These are phyloP conservation scores for Kwoniella pini DNA, from an alignment of 768 basidiomycete species.

Conservation along the genomic window DNA sequence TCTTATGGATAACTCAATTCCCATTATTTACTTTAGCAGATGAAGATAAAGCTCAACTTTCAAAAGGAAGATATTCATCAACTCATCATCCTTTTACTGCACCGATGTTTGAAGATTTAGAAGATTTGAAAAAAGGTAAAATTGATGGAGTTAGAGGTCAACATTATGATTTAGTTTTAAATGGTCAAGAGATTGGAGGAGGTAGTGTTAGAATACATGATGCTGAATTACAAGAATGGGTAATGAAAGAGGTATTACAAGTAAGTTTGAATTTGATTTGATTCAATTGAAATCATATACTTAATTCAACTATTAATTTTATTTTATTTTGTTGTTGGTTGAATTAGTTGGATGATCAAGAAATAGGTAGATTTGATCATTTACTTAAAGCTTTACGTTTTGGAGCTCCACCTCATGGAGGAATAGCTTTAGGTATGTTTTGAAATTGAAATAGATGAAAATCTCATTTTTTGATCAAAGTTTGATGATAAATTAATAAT, in stretches of 20 bases:
- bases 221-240: constrained; percentile 77
- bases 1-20: constrained; percentile 95
- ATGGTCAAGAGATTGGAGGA: constrained; percentile 90
- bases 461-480: neutral
- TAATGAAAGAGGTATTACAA: constrained; percentile 75
- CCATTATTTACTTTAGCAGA: constrained; percentile 86
- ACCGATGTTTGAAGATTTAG: constrained; percentile 86
- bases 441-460: neutral
- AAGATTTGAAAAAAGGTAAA: constrained; percentile 70
- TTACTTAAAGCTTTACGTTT: constrained; percentile 80
- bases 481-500: constrained; percentile 7
- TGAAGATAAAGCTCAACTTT: constrained; percentile 80
- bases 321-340: neutral
- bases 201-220: constrained; percentile 93
- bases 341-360: constrained; percentile 68
- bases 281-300: no score
- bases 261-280: no score
- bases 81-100: constrained; percentile 97
- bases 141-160: constrained; percentile 74
- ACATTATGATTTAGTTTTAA: constrained; percentile 92
- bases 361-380: constrained; percentile 76
- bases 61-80: constrained; percentile 84
- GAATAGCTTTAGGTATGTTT: constrained; percentile 79
- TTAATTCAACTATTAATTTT: no score
- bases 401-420: constrained; percentile 94